These are phyloP conservation scores for Cladosporium austrohemisphaericum DNA, from an alignment of 2,329 filamentous ascomycete species.

Conservation along the genomic window DNA sequence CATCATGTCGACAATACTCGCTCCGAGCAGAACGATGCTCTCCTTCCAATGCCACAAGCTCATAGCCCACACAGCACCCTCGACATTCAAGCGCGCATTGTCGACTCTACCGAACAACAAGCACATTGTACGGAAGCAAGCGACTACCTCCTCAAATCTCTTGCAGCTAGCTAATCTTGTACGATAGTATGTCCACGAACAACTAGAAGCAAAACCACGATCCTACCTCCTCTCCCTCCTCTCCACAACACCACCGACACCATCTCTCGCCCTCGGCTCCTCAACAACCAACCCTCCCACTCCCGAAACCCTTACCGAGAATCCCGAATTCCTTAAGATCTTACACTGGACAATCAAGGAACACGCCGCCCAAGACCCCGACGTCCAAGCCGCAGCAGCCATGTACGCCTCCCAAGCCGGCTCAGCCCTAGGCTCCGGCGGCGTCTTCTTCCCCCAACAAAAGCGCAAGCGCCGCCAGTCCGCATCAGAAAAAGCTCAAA, in stretches of 20 bases:
- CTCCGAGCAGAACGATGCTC: slow-evolving; percentile 17
- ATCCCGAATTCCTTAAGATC: slow-evolving; percentile 53
- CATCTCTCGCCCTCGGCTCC: slow-evolving; percentile 53
- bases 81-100: slow-evolving; percentile 25
- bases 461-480: slow-evolving; percentile 24
- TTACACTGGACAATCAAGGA: slow-evolving; percentile 54
- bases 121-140: slow-evolving; percentile 30
- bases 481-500: slow-evolving; percentile 22
- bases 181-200: slow-evolving; percentile 3
- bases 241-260: slow-evolving; percentile 51
- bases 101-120: slow-evolving; percentile 44
- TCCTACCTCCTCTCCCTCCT: slow-evolving; percentile 51
- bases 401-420: slow-evolving; percentile 59
- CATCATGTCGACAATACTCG: slow-evolving; percentile 18
- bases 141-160: not conserved
- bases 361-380: slow-evolving; percentile 54
- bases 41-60: slow-evolving; percentile 21
- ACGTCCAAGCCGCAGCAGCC: slow-evolving; percentile 55
- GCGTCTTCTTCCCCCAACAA: slow-evolving; percentile 43
- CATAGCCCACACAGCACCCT: slow-evolving; percentile 23
- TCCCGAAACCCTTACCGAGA: slow-evolving; percentile 54
- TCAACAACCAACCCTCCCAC: slow-evolving; percentile 54
- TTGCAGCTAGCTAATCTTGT: not conserved
- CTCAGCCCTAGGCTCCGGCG: slow-evolving; percentile 50
- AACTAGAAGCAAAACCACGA: not conserved